These are phyloP conservation scores for Planoprotostelium fungivorum DNA, from an alignment of 78 protist species.

Conservation along the genomic window DNA sequence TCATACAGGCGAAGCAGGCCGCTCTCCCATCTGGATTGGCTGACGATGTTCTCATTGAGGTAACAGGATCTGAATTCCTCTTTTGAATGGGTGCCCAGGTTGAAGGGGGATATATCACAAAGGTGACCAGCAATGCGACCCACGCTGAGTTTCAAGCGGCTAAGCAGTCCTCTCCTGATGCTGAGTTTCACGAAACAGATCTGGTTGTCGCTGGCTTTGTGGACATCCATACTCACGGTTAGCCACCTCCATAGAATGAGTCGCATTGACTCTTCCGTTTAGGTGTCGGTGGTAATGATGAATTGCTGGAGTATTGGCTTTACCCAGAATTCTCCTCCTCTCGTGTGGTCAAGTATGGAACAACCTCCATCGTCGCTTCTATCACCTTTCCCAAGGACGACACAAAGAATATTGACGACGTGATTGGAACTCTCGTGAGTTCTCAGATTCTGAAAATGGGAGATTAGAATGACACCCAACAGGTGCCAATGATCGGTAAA, in stretches of 20 bases:
- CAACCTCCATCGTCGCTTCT: not conserved
- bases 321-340: not conserved
- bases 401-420: not conserved
- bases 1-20: not conserved
- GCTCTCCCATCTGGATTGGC: not conserved
- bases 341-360: not conserved
- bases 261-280: not conserved
- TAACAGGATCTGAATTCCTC: not conserved
- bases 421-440: not conserved
- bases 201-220: not conserved
- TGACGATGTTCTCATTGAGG: not conserved
- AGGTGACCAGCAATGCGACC: not conserved
- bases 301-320: not conserved
- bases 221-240: not conserved
- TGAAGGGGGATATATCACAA: not conserved
- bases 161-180: not conserved
- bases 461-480: not conserved
- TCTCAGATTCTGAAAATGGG: not conserved
- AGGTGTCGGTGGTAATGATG: not conserved
- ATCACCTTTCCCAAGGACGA: not conserved
- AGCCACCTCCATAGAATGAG: not conserved
- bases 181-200: not conserved
- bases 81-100: not conserved
- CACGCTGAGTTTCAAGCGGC: not conserved
- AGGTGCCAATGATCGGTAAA: not conserved